Percentiles rank a stretch among this genome's conserved stretches.
phyloP scores from a whole-genome alignment of 2,329 filamentous ascomycete species.

The Lachnellula suecica region DNA sequence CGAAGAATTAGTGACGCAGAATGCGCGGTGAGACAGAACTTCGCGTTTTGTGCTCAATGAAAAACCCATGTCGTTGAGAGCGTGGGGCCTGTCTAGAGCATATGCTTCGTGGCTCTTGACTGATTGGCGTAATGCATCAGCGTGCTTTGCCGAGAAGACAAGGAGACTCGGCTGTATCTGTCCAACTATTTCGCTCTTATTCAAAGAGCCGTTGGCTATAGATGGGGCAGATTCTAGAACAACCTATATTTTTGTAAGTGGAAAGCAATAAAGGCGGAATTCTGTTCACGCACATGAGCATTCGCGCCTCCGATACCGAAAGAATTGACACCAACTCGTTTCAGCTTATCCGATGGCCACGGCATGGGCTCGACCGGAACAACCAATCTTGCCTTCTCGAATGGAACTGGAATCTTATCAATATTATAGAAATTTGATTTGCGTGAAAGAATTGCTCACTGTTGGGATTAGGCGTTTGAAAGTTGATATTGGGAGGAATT shows the following conservation, averaged over 20 bases:
- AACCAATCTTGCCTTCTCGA: slow-evolving; percentile 34
- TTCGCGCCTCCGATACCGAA: slow-evolving; percentile 26
- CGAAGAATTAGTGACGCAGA: neutral
- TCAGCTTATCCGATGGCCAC: slow-evolving; percentile 33
- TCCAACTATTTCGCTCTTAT: neutral
- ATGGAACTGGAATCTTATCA: slow-evolving; percentile 19
- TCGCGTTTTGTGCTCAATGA: neutral
- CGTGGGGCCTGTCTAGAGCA: neutral
- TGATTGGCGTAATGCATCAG: neutral
- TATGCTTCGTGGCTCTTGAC: neutral
- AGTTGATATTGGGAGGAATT: slow-evolving; percentile 40
- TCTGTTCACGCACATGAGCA: slow-evolving; percentile 28
- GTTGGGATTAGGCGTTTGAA: slow-evolving; percentile 34
- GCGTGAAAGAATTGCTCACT: neutral
- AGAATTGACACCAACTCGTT: slow-evolving; percentile 40
- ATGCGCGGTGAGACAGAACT: neutral
- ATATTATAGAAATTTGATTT: neutral
- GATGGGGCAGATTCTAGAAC: neutral
- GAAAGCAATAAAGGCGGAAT: neutral
- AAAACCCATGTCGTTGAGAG: neutral
- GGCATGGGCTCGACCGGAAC: slow-evolving; percentile 17
- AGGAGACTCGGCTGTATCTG: neutral
- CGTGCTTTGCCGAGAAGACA: neutral
- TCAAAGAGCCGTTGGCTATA: neutral
- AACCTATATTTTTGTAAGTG: neutral